These are phyloP conservation scores for Dimocarpus longan DNA, from an alignment of 345 rosid genomes.

Conservation along the genomic window DNA sequence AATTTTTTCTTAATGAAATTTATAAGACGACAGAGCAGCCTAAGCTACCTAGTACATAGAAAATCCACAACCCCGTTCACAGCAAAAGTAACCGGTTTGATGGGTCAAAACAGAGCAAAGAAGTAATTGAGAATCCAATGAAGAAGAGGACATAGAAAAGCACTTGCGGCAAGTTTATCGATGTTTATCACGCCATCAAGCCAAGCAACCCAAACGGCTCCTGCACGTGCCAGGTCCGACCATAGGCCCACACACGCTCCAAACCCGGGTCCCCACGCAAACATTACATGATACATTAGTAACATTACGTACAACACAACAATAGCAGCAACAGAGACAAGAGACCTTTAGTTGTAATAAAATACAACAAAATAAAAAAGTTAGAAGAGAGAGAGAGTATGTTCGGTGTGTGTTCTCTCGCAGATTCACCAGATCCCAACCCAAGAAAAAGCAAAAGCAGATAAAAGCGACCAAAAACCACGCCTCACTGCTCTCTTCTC, in stretches of 20 bases:
- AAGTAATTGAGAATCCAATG: background rate
- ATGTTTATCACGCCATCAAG: background rate
- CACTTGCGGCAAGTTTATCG: too few relatives aligned
- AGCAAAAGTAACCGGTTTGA: background rate
- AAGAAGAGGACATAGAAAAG: background rate
- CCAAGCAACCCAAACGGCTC: background rate
- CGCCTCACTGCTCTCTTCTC: constrained; percentile 18
- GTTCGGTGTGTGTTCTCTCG: constrained; percentile 26
- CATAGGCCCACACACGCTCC: constrained; percentile 4
- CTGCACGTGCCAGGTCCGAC: constrained; percentile 25
- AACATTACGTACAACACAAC: background rate
- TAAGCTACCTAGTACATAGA: background rate
- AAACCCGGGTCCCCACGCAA: constrained; percentile 17
- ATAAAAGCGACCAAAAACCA: constrained; percentile 14
- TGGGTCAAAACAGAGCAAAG: background rate
- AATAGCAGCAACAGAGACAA: background rate
- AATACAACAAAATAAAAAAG: background rate
- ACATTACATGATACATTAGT: background rate
- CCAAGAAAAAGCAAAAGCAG: constrained; percentile 19
- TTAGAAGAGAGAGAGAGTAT: constrained; percentile 10
- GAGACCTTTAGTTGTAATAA: background rate
- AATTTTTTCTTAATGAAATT: too few relatives aligned
- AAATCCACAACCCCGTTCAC: background rate
- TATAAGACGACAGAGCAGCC: too few relatives aligned
- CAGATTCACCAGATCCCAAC: constrained; percentile 50